phyloP scores from a whole-genome alignment of 345 rosid genomes.

The Melastoma malabathricum region DNA sequence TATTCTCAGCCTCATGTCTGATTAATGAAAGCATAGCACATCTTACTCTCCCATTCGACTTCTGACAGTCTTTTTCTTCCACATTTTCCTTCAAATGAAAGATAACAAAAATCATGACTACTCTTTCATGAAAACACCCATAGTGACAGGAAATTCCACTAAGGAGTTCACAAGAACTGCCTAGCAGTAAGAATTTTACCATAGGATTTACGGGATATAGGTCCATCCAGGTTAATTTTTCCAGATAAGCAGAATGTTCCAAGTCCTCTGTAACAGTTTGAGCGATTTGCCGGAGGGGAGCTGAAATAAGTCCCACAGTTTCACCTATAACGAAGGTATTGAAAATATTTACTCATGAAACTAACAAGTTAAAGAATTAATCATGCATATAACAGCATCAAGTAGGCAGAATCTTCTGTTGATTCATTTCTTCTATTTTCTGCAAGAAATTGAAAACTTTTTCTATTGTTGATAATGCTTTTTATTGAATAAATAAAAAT shows the following conservation, averaged over 20 bases:
- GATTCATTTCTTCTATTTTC: no score
- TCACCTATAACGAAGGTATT: conserved; percentile 35
- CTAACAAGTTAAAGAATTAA: neutral
- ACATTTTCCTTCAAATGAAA: conserved; percentile 2
- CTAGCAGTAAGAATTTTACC: conserved; percentile 18
- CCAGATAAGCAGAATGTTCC: conserved; percentile 28
- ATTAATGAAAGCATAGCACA: conserved; percentile 56
- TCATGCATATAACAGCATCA: no score
- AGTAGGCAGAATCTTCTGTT: no score
- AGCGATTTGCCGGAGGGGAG: conserved; percentile 60
- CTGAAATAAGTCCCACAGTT: conserved; percentile 58
- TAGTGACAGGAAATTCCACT: no score
- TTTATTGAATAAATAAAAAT: no score
- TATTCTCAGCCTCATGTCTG: conserved; percentile 32
- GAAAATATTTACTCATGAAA: neutral
- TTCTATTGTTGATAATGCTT: no score
- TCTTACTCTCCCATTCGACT: conserved; percentile 49
- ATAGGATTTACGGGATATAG: conserved; percentile 32
- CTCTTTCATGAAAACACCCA: neutral
- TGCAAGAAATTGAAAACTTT: no score
- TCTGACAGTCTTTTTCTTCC: conserved; percentile 18
- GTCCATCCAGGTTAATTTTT: conserved; percentile 57
- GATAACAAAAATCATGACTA: neutral
- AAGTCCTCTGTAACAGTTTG: conserved; percentile 24
- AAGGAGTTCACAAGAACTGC: no score